These are phyloP conservation scores for Lentithecium fluviatile DNA, from an alignment of 495 filamentous ascomycete genomes.

Conservation along the genomic window DNA sequence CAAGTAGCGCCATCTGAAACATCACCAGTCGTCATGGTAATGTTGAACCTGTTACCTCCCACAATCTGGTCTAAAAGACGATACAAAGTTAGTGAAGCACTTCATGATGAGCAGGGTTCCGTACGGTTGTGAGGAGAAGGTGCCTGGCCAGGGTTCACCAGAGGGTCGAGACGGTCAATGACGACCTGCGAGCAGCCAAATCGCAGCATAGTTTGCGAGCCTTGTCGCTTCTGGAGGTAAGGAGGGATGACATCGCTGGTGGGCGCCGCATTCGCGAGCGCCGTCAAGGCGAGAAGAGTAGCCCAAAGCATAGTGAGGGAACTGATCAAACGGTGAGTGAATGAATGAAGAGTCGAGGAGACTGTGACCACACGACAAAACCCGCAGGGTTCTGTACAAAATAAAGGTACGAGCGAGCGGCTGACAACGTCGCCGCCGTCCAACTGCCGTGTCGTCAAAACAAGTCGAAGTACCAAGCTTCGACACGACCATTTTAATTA, in stretches of 20 bases:
- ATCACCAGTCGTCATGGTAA: conserved; percentile 23
- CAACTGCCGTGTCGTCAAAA: no score
- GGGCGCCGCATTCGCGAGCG: conserved; percentile 2
- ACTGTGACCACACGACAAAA: no score
- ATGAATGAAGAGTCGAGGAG: no score
- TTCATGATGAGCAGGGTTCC: no score
- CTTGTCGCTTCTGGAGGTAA: conserved; percentile 9
- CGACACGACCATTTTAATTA: no score
- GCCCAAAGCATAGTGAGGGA: conserved; percentile 19
- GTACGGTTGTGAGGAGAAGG: conserved; percentile 41
- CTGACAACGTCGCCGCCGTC: no score
- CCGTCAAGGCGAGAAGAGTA: conserved; percentile 19
- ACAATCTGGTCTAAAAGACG: conserved; percentile 44
- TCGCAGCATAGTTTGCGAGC: conserved; percentile 25
- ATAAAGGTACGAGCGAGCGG: no score
- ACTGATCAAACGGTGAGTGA: neutral
- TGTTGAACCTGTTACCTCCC: conserved; percentile 39
- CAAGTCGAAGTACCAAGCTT: no score
- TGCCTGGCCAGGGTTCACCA: conserved; percentile 20
- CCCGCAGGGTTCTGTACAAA: no score
- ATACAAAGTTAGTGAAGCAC: no score
- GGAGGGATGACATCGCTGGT: neutral
- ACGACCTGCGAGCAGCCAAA: conserved; percentile 27
- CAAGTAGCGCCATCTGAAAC: conserved; percentile 13
- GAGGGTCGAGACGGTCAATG: conserved; percentile 28